These are phyloP conservation scores for Coniochaeta ligniaria DNA, from an alignment of 2,329 filamentous ascomycete genomes.

Conservation along the genomic window DNA sequence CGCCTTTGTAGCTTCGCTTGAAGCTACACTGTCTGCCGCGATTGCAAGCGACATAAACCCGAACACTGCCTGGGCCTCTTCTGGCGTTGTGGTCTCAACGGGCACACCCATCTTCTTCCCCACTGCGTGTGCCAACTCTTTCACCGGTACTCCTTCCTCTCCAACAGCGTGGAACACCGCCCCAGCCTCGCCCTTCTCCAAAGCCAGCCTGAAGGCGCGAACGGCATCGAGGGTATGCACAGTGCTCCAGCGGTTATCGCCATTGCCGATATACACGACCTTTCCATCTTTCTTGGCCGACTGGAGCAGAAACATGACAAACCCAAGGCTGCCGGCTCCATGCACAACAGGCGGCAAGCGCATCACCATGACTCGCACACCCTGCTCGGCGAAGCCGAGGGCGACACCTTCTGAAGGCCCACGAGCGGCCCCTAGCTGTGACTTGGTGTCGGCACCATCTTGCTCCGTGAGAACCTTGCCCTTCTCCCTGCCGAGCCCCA, in stretches of 20 bases:
- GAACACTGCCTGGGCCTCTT: neutral
- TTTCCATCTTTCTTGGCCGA: constrained; percentile 20
- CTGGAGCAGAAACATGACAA: constrained; percentile 18
- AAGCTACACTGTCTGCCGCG: neutral
- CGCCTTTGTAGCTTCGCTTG: neutral
- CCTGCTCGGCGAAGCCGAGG: constrained; percentile 17
- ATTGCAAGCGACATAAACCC: neutral
- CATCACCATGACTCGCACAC: constrained; percentile 24
- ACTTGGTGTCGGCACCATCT: constrained; percentile 4
- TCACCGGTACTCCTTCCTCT: constrained; percentile 24
- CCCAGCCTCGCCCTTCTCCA: constrained; percentile 28
- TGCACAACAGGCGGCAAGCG: constrained; percentile 31
- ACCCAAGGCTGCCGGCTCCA: constrained; percentile 23
- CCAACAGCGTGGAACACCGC: constrained; percentile 26
- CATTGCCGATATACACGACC: constrained; percentile 26
- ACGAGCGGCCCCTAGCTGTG: constrained; percentile 3
- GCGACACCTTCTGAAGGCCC: constrained; percentile 17
- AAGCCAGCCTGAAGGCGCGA: constrained; percentile 21
- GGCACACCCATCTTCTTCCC: constrained; percentile 11
- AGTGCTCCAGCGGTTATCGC: constrained; percentile 25
- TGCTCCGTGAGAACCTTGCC: constrained; percentile 22
- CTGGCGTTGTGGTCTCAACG: neutral
- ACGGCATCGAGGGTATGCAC: constrained; percentile 29
- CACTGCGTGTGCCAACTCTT: constrained; percentile 25
- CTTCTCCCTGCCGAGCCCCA: constrained; percentile 15